These are phyloP conservation scores for Exobasidium rhododendri DNA, from an alignment of 1,284 basidiomycete genomes.

Conservation along the genomic window DNA sequence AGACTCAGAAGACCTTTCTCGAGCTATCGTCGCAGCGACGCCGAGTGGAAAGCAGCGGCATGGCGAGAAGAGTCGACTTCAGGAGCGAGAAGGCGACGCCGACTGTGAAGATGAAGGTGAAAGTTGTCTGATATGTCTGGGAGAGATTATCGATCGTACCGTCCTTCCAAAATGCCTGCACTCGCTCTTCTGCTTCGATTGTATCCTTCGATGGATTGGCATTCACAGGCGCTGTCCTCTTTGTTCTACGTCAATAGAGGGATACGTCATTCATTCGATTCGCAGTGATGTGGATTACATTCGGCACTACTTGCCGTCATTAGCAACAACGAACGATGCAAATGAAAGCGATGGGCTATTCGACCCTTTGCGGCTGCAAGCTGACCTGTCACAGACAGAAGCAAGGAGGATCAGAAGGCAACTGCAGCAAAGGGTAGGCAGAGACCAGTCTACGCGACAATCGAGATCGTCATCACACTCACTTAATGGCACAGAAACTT, in stretches of 20 bases:
- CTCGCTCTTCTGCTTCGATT: slow-evolving; percentile 53
- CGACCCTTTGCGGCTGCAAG: background rate
- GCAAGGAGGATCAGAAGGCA: background rate
- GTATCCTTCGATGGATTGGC: slow-evolving; percentile 48
- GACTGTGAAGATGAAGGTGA: slow-evolving; percentile 25
- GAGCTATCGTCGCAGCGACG: too few species aligned
- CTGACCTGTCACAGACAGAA: background rate
- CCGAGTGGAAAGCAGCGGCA: too few species aligned
- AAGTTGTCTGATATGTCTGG: slow-evolving; percentile 52
- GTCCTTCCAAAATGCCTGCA: slow-evolving; percentile 48
- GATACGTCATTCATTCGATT: slow-evolving; percentile 45
- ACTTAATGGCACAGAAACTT: background rate
- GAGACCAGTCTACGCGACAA: background rate
- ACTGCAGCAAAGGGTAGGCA: background rate
- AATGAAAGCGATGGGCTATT: background rate
- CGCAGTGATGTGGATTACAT: slow-evolving; percentile 45
- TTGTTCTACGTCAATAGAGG: slow-evolving; percentile 40
- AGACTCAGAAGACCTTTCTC: too few species aligned
- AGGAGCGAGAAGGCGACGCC: background rate
- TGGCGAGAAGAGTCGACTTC: too few species aligned
- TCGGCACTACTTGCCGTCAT: slow-evolving; percentile 32
- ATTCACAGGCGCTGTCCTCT: slow-evolving; percentile 51
- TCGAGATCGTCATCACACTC: too few species aligned
- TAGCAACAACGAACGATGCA: background rate
- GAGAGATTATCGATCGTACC: slow-evolving; percentile 42